A percentile compares a stretch with the other conserved stretches of the same genome.
phyloP scores from a whole-genome alignment of 768 basidiomycete genomes.

The Pulveroboletus sp. region DNA sequence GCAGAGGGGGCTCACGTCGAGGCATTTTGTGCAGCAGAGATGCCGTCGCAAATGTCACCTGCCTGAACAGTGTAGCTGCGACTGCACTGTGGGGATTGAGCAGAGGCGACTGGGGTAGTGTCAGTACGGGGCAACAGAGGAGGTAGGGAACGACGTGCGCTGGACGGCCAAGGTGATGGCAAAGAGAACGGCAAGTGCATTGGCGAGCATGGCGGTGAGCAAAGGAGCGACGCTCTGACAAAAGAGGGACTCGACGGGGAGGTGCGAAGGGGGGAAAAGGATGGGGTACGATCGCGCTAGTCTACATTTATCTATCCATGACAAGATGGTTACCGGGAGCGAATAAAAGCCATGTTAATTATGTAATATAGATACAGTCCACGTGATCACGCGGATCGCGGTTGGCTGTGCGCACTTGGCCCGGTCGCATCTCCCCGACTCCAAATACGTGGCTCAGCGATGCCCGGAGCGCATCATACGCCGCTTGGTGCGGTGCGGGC shows the following conservation, averaged over 20 bases:
- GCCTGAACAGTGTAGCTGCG: conserved; percentile 55
- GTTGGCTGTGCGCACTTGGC: background rate
- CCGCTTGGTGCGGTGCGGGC: conserved; percentile 68
- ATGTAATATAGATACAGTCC: conserved; percentile 8
- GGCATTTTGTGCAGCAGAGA: conserved; percentile 57
- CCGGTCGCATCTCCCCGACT: conserved; percentile 12
- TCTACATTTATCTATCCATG: background rate
- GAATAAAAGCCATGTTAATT: background rate
- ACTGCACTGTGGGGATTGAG: conserved; percentile 36
- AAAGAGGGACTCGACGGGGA: conserved; percentile 18
- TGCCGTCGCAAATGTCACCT: conserved; percentile 68
- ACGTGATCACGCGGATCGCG: conserved; percentile 3
- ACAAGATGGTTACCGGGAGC: background rate
- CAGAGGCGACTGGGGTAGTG: conserved; percentile 18
- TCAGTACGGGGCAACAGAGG: background rate
- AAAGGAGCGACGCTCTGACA: conserved; percentile 11
- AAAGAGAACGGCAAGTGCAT: conserved; percentile 37
- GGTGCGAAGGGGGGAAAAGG: background rate
- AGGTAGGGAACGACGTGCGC: conserved; percentile 27
- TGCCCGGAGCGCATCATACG: conserved; percentile 55
- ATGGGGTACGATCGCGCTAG: background rate
- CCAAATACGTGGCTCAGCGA: conserved; percentile 28
- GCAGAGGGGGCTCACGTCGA: conserved; percentile 49
- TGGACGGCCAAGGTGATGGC: conserved; percentile 45
- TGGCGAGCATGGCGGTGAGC: conserved; percentile 34